These are phyloP conservation scores for Calocera cornea DNA, from an alignment of 768 basidiomycete species.

Conservation along the genomic window DNA sequence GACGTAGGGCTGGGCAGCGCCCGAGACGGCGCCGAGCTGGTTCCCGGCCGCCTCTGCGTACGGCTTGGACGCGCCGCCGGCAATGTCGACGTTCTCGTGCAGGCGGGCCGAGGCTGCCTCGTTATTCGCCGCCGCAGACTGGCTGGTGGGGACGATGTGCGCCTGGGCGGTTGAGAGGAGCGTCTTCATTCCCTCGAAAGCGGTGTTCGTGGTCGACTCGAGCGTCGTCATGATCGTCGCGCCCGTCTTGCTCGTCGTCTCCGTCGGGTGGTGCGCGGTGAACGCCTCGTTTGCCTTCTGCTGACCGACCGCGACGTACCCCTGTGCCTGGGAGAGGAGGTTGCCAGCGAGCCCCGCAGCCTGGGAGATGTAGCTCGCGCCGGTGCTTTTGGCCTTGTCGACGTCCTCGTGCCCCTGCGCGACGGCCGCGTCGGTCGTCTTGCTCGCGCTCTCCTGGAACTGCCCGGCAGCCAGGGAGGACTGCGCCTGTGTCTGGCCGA, in stretches of 20 bases:
- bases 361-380: background rate
- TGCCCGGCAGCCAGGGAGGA: background rate
- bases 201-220: background rate
- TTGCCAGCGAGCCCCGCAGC: background rate
- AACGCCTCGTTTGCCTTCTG: background rate
- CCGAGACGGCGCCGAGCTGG: background rate
- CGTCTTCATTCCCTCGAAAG: background rate
- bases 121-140: background rate
- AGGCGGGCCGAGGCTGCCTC: background rate
- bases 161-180: background rate
- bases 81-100: constrained; percentile 1
- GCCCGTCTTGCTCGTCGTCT: background rate
- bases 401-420: background rate
- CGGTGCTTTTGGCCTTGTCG: background rate
- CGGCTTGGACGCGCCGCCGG: background rate
- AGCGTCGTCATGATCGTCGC: background rate
- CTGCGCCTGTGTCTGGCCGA: background rate
- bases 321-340: background rate
- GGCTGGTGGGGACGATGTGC: background rate
- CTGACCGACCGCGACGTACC: background rate
- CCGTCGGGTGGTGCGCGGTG: background rate
- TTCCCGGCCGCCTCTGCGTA: background rate
- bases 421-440: background rate
- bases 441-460: background rate
- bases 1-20: background rate